Evolutionary conservation across 2,329 filamentous ascomycete species (phyloP).

Genomic region (Nigrograna mackinnonii): DNA sequence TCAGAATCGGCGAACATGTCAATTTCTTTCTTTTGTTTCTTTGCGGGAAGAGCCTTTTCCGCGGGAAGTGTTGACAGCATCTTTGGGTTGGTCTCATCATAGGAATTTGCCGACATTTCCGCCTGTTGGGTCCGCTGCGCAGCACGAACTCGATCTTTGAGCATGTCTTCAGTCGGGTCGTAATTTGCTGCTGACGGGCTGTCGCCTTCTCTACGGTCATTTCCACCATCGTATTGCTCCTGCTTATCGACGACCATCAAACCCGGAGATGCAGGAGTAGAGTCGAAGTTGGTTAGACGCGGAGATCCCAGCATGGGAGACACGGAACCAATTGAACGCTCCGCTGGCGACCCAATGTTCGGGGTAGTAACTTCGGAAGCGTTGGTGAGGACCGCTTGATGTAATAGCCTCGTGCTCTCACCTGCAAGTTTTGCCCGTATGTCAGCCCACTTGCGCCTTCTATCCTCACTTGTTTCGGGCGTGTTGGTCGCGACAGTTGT

Average conservation of each 20-base stretch:
- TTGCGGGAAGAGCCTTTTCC: slow-evolving; percentile 35
- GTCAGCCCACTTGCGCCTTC: slow-evolving; percentile 34
- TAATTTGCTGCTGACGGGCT: slow-evolving; percentile 92
- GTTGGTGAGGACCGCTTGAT: slow-evolving; percentile 70
- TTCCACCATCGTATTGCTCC: slow-evolving; percentile 41
- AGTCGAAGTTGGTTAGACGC: slow-evolving; percentile 38
- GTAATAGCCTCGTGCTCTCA: slow-evolving; percentile 67
- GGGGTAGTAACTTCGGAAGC: slow-evolving; percentile 62
- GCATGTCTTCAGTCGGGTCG: slow-evolving; percentile 85
- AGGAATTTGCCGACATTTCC: slow-evolving; percentile 52
- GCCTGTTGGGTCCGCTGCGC: slow-evolving; percentile 56
- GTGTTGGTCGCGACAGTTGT: too few species aligned
- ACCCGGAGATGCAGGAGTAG: slow-evolving; percentile 42
- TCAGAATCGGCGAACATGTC: slow-evolving; percentile 68
- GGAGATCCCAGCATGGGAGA: slow-evolving; percentile 40
- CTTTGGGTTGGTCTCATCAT: slow-evolving; percentile 61
- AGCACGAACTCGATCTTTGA: slow-evolving; percentile 76
- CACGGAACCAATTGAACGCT: slow-evolving; percentile 32
- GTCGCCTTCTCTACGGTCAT: too few species aligned
- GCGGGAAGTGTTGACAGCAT: slow-evolving; percentile 55
- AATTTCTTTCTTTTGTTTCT: slow-evolving; percentile 56
- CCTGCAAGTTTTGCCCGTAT: slow-evolving; percentile 31
- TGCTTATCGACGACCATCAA: slow-evolving; percentile 46
- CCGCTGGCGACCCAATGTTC: slow-evolving; percentile 46
- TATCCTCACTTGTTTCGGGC: slow-evolving; percentile 36